Evolutionary conservation across 495 filamentous ascomycete species (phyloP), one percentile per base, ranked within the genome.

Genomic region (Lentithecium fluviatile): DNA sequence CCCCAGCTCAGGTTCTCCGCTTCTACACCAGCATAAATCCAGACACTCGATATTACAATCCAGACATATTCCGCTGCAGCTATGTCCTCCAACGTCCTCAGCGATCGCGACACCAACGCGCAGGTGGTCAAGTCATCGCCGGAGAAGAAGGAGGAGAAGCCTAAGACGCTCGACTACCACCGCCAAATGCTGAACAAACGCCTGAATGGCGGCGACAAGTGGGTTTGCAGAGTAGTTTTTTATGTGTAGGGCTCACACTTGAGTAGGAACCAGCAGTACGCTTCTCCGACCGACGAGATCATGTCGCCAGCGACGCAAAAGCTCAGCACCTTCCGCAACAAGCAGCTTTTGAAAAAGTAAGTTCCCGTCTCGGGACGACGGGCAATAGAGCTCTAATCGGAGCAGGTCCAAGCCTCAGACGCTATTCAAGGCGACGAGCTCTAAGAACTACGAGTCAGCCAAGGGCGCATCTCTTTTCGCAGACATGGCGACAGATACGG

Each of bases 251-350:
- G 43, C 54, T 62, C 21, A 52, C 26, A 19, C 8, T 24, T 13
- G 29, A 29, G 29, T 45, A 82, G 79, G 60, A 66, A 67, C 48
- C 77, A 84, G 54, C 82, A 84, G 68, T 97, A 95, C 76, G 78
- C 96, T 70, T 94, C 89, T n/a, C 92, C 92, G 0, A 94, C 89
- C 11, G 92, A 97, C 70, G 87, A 84, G 71, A 90, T 97, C 75
- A 87, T 95, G 87, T 91, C 87, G 60, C 92, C 92, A 15, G 92
- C 90, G 74, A 91, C 89, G n/a, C 86, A 88, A 75, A 97, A 97
- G 76, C 75, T 97, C 67, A 87, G 79, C 52, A 85, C 88, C 46
- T 83, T 92, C 71, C 90, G 91, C 78, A 87, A 83, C 71, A 92
- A 92, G 79, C 86, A 87, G 37, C 87, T 88, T 66, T 73, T 75